Evolutionary conservation across 805 yeast species (phyloP).

Genomic region (Nakazawaea populi): DNA sequence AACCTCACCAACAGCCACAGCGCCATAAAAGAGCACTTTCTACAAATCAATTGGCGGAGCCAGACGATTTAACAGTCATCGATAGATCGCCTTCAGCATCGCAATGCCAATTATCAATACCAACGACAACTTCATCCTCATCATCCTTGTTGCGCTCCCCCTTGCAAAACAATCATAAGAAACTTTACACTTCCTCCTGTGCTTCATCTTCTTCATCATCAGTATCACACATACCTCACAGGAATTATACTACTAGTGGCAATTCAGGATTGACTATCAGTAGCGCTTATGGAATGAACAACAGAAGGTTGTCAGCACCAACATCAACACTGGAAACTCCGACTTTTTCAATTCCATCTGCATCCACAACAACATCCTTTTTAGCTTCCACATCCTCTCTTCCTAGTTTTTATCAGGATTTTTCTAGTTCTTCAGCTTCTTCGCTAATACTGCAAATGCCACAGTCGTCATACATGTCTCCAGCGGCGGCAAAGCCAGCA

Average conservation of each 20-base stretch:
- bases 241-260: not conserved
- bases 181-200: not conserved
- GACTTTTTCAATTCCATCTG: not conserved
- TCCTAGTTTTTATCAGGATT: not conserved
- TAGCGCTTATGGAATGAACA: not conserved
- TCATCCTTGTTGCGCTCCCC: too few relatives aligned
- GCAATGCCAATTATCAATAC: not conserved
- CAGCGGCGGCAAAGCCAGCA: not conserved
- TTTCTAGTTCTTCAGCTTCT: too few relatives aligned
- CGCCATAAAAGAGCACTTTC: too few relatives aligned
- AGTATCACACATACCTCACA: not conserved
- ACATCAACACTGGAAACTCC: not conserved
- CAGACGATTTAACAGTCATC: too few relatives aligned
- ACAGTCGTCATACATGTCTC: too few relatives aligned
- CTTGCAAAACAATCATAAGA: not conserved
- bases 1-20: too few relatives aligned
- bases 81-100: too few relatives aligned
- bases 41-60: too few relatives aligned
- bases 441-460: too few relatives aligned
- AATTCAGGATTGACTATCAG: not conserved
- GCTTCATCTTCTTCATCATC: not conserved
- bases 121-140: not conserved
- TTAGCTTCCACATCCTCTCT: not conserved
- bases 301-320: not conserved
- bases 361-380: not conserved